Conservation (phyloP, 352 stramenopile genomes). For the Blastocystis sp. region DNA sequence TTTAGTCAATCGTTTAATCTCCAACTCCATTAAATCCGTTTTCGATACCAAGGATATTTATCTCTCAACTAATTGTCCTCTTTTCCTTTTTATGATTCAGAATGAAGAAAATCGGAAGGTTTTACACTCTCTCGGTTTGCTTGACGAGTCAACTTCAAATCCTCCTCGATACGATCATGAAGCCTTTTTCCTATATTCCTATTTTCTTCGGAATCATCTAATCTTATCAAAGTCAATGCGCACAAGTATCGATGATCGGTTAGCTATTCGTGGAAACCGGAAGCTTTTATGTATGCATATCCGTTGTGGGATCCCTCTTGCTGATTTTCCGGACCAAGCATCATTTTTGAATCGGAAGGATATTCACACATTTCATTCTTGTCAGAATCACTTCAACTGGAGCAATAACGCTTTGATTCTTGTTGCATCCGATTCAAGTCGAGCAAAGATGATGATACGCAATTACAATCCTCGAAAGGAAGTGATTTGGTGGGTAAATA, state of each 20-base stretch:
- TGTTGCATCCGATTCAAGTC: conserved; percentile 9
- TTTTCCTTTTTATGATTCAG: neutral
- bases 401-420: neutral
- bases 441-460: conserved; percentile 22
- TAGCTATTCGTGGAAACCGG: neutral
- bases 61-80: conserved; percentile 27
- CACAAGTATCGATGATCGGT: neutral
- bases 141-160: neutral
- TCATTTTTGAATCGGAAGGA: neutral
- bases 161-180: neutral
- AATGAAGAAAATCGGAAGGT: neutral
- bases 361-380: neutral
- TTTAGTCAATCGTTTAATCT: neutral
- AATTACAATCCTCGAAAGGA: neutral
- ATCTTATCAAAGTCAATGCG: neutral
- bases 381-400: neutral
- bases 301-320: conserved; percentile 30
- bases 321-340: conserved; percentile 36
- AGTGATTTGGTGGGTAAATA: neutral
- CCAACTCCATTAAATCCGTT: neutral
- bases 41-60: neutral
- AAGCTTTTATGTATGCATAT: conserved; percentile 7
- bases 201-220: neutral
- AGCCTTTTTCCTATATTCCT: conserved; percentile 36
- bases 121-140: neutral